A percentile compares a stretch with the other conserved stretches of the same genome.
phyloP scores from a whole-genome alignment of 495 filamentous ascomycete genomes.

The Penicillium bovifimosum region DNA sequence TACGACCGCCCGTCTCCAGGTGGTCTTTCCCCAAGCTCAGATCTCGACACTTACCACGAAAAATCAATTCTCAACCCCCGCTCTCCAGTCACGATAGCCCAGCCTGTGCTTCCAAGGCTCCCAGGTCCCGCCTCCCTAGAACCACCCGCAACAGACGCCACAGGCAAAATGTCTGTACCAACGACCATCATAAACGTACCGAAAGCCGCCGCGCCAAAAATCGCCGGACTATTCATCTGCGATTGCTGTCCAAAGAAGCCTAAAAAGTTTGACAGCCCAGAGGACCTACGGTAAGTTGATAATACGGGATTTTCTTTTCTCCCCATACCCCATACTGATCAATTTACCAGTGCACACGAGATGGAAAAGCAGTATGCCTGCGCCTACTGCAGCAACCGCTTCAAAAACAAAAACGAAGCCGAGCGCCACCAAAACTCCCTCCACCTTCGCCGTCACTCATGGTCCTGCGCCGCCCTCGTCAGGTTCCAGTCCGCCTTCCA shows the following conservation, averaged over 20 bases:
- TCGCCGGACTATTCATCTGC: slow-evolving; percentile 65
- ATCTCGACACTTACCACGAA: slow-evolving; percentile 43
- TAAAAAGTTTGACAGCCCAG: slow-evolving; percentile 86
- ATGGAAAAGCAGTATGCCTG: slow-evolving; percentile 96
- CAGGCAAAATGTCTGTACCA: slow-evolving; percentile 42
- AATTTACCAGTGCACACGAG: slow-evolving; percentile 58
- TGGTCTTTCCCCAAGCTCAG: slow-evolving; percentile 61
- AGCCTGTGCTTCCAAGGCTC: slow-evolving; percentile 15
- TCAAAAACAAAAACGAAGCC: slow-evolving; percentile 99
- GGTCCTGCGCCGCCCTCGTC: slow-evolving; percentile 89
- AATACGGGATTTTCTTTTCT: background rate
- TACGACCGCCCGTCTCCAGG: slow-evolving; percentile 70
- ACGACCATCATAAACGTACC: slow-evolving; percentile 24
- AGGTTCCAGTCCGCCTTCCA: slow-evolving; percentile 80
- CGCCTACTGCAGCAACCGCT: slow-evolving; percentile 85
- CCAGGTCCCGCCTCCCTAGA: slow-evolving; percentile 24
- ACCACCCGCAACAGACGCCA: slow-evolving; percentile 23
- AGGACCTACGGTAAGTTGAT: slow-evolving; percentile 73
- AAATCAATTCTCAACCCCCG: slow-evolving; percentile 52
- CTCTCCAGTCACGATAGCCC: slow-evolving; percentile 46
- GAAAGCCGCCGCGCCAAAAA: slow-evolving; percentile 28
- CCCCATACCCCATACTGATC: background rate
- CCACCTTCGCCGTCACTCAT: slow-evolving; percentile 91
- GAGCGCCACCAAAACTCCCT: slow-evolving; percentile 97
- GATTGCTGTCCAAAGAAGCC: slow-evolving; percentile 99